phyloP scores from a whole-genome alignment of 2,329 filamentous ascomycete genomes.

The Coniella vitis region DNA sequence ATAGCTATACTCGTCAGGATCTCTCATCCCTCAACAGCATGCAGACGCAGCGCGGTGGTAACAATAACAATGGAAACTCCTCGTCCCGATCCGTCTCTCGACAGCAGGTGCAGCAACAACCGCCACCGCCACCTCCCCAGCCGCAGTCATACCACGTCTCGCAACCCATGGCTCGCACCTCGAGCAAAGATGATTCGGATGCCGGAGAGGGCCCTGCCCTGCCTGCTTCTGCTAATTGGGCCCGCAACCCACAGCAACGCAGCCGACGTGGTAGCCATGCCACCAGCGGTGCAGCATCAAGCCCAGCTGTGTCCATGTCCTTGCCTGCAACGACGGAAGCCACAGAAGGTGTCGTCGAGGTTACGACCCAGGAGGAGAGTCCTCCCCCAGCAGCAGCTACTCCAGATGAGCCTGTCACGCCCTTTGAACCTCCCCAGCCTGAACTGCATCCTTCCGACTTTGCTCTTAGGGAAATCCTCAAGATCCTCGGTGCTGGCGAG shows the following conservation, averaged over 20 bases:
- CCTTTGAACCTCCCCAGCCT: neutral
- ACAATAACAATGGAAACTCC: slow-evolving; percentile 36
- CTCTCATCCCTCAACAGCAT: slow-evolving; percentile 91
- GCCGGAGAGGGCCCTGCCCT: slow-evolving; percentile 81
- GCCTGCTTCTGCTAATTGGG: slow-evolving; percentile 91
- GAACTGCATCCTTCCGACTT: slow-evolving; percentile 8
- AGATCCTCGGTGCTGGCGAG: slow-evolving; percentile 16
- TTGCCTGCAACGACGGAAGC: slow-evolving; percentile 48
- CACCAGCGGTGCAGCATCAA: slow-evolving; percentile 74
- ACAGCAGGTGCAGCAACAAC: slow-evolving; percentile 32
- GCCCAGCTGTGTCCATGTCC: slow-evolving; percentile 64
- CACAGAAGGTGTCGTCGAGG: slow-evolving; percentile 36
- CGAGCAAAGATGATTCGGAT: slow-evolving; percentile 71
- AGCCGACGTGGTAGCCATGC: slow-evolving; percentile 72
- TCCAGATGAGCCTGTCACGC: neutral
- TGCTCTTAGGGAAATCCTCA: slow-evolving; percentile 12
- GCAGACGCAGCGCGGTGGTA: slow-evolving; percentile 31
- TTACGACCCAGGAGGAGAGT: slow-evolving; percentile 26
- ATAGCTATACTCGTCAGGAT: slow-evolving; percentile 92
- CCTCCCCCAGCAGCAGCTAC: slow-evolving; percentile 23
- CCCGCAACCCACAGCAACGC: slow-evolving; percentile 58
- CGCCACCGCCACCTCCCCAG: slow-evolving; percentile 27
- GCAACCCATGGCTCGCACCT: slow-evolving; percentile 65
- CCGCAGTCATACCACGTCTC: slow-evolving; percentile 31
- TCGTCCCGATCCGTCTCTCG: slow-evolving; percentile 49